phyloP scores from a whole-genome alignment of 345 rosid genomes.

The Gossypium herbaceum region DNA sequence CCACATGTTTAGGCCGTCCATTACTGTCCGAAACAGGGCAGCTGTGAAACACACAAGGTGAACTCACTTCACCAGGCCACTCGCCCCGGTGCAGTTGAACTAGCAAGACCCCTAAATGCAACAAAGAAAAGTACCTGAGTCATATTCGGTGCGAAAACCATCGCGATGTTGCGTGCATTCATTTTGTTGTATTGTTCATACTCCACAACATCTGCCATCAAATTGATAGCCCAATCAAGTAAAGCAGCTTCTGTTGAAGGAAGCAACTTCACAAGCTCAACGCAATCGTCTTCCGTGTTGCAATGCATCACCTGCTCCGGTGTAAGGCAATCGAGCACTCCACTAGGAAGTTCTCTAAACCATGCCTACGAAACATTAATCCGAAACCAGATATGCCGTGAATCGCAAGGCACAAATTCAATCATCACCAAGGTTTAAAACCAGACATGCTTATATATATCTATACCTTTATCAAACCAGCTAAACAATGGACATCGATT shows the following conservation, averaged over 20 bases:
- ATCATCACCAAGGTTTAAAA: background rate
- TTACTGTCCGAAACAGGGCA: background rate
- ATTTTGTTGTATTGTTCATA: slow-evolving; percentile 79
- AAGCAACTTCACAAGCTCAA: slow-evolving; percentile 59
- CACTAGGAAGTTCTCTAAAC: slow-evolving; percentile 90
- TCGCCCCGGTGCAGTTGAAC: background rate
- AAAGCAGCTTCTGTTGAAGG: slow-evolving; percentile 77
- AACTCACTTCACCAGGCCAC: background rate
- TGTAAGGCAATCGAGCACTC: slow-evolving; percentile 79
- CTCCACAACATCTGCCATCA: slow-evolving; percentile 91
- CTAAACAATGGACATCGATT: slow-evolving; percentile 88
- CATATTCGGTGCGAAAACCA: slow-evolving; percentile 98
- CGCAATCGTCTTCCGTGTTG: slow-evolving; percentile 83
- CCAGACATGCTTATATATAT: background rate
- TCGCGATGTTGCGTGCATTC: slow-evolving; percentile 92
- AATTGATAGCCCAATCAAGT: slow-evolving; percentile 81
- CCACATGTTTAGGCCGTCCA: background rate
- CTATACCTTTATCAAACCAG: slow-evolving; percentile 83
- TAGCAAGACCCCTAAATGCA: background rate
- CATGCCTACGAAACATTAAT: slow-evolving; percentile 51
- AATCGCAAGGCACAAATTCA: background rate
- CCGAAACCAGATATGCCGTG: background rate
- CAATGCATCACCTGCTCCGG: slow-evolving; percentile 88
- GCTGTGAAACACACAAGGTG: background rate
- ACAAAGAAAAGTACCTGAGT: slow-evolving; percentile 50